Conservation (phyloP, 2,329 filamentous ascomycete species). For the Lasiodiplodia theobromae region DNA sequence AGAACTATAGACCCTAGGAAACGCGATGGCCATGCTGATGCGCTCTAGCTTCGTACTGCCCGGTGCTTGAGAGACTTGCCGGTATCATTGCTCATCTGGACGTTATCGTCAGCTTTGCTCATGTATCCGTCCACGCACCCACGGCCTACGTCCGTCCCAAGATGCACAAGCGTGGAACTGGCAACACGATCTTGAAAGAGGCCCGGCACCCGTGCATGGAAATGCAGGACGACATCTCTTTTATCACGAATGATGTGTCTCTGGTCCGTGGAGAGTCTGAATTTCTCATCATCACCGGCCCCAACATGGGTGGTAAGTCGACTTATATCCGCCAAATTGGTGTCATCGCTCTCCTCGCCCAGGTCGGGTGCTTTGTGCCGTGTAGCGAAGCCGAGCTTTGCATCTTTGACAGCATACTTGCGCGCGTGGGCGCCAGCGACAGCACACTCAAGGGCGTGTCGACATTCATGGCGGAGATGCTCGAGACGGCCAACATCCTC, state of each 20-base stretch:
- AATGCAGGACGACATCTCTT: conserved; percentile 97
- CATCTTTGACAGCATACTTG: conserved; percentile 96
- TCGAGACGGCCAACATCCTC: conserved; percentile 97
- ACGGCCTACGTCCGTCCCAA: conserved; percentile 89
- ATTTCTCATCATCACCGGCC: conserved; percentile 95
- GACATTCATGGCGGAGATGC: conserved; percentile 99
- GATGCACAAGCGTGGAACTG: conserved; percentile 86
- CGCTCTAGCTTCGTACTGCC: conserved; percentile 79
- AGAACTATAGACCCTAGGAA: conserved; percentile 2
- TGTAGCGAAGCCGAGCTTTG: conserved; percentile 89
- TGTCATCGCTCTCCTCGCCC: conserved; percentile 96
- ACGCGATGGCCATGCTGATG: neutral
- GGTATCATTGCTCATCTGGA: conserved; percentile 91
- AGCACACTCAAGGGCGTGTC: conserved; percentile 97
- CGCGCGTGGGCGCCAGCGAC: conserved; percentile 93
- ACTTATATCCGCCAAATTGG: conserved; percentile 98
- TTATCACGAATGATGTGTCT: conserved; percentile 96
- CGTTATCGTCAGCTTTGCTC: conserved; percentile 92
- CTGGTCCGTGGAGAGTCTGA: conserved; percentile 80
- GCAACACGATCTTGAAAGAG: conserved; percentile 88
- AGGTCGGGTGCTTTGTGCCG: conserved; percentile 95
- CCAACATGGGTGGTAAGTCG: conserved; percentile 99
- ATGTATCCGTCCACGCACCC: conserved; percentile 91
- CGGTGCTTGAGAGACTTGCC: conserved; percentile 87
- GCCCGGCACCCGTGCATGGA: conserved; percentile 97